Evolutionary conservation across 2,329 filamentous ascomycete genomes (phyloP).

Genomic region (Cercospora beticola): DNA sequence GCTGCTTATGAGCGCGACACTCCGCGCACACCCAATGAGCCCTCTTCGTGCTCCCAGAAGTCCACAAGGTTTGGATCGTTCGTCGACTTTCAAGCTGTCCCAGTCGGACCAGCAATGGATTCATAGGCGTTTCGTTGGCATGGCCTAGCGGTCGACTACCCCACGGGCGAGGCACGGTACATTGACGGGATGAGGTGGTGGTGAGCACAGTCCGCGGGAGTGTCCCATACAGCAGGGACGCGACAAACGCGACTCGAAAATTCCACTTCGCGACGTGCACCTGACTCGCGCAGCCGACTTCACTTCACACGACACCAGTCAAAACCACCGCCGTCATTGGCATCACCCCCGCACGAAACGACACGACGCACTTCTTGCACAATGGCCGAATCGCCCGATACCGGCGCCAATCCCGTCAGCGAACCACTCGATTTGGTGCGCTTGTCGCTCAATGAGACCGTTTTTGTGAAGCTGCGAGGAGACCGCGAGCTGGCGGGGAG

Average conservation of each 20-base stretch:
- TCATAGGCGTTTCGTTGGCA: constrained; percentile 25
- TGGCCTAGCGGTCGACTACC: constrained; percentile 18
- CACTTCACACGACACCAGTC: not conserved
- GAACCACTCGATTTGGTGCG: constrained; percentile 96
- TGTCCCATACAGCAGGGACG: not conserved
- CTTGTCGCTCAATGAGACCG: constrained; percentile 89
- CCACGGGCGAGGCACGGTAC: constrained; percentile 20
- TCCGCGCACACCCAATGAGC: constrained; percentile 27
- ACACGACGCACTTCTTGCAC: not conserved
- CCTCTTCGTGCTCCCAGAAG: constrained; percentile 23
- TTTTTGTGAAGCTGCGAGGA: constrained; percentile 94
- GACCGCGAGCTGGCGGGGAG: constrained; percentile 94
- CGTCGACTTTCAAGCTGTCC: constrained; percentile 26
- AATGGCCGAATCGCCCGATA: constrained; percentile 81
- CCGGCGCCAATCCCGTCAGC: constrained; percentile 60
- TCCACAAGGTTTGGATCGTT: constrained; percentile 21
- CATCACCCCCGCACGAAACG: not conserved
- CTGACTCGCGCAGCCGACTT: not conserved
- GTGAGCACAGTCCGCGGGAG: constrained; percentile 4
- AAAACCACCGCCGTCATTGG: not conserved
- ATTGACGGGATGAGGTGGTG: constrained; percentile 1
- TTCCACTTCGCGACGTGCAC: not conserved
- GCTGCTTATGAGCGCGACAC: constrained; percentile 18
- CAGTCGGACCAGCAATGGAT: constrained; percentile 28
- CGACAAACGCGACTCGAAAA: not conserved